These are phyloP conservation scores for Coemansia sp. DNA, from an alignment of 192 early-diverging fungal genomes.

Conservation along the genomic window DNA sequence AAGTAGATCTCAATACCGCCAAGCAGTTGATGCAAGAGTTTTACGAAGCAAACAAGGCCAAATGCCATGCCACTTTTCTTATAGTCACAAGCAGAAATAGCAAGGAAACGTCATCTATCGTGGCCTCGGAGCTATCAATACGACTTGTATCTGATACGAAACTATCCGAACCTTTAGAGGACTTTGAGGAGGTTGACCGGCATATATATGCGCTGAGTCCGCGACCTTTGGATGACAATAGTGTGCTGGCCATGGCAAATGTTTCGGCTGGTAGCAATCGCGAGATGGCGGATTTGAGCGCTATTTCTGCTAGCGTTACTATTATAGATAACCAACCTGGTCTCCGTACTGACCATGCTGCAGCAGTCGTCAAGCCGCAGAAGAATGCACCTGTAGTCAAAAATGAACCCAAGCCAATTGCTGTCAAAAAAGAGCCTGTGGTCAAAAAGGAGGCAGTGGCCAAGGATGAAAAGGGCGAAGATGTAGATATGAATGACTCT, in stretches of 20 bases:
- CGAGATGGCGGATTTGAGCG: slow-evolving; percentile 23
- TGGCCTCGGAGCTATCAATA: slow-evolving; percentile 12
- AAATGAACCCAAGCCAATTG: no score
- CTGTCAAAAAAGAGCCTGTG: neutral
- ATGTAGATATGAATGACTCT: neutral
- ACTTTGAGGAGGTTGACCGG: slow-evolving; percentile 7
- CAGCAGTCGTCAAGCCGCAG: neutral
- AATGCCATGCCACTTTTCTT: slow-evolving; percentile 38
- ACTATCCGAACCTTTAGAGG: no score
- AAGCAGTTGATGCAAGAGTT: slow-evolving; percentile 33
- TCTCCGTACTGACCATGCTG: no score
- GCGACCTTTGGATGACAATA: neutral
- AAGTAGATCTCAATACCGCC: slow-evolving; percentile 35
- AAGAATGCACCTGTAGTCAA: no score
- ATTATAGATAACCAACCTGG: no score
- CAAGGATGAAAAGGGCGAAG: neutral
- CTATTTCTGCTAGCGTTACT: slow-evolving; percentile 27
- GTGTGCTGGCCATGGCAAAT: slow-evolving; percentile 30
- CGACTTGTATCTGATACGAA: no score
- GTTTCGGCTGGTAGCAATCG: slow-evolving; percentile 26
- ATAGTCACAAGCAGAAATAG: slow-evolving; percentile 15
- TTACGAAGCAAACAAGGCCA: slow-evolving; percentile 19
- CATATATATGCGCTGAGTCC: slow-evolving; percentile 42
- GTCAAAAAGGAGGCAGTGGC: neutral
- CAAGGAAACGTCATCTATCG: no score